A percentile compares a stretch with the other conserved stretches of the same genome.
phyloP scores from a whole-genome alignment of 257 asterid genomes.

The Fraxinus quadrangulata region DNA sequence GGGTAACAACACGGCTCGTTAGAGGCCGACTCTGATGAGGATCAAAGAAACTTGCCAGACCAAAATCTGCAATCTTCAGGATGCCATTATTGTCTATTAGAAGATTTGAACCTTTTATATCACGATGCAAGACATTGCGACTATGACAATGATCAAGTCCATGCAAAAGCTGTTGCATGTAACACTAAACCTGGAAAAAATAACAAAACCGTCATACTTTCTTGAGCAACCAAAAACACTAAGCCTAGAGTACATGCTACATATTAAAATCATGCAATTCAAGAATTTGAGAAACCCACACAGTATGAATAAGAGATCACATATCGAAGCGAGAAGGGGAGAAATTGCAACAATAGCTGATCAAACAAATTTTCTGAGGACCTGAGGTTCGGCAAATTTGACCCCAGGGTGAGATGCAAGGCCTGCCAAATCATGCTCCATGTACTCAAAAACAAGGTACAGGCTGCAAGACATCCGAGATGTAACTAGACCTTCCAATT shows the following conservation, averaged over 20 bases:
- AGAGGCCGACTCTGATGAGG: slow-evolving; percentile 73
- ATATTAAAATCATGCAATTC: neutral
- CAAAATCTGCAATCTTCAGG: slow-evolving; percentile 92
- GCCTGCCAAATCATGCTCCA: slow-evolving; percentile 97
- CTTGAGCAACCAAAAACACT: slow-evolving; percentile 15
- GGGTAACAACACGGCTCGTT: slow-evolving; percentile 94
- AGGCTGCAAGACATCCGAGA: slow-evolving; percentile 95
- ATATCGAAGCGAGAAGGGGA: too few relatives aligned
- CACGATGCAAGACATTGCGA: slow-evolving; percentile 84
- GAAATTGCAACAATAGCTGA: neutral
- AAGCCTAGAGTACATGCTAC: neutral
- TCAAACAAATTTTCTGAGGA: slow-evolving; percentile 26
- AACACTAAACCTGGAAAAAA: slow-evolving; percentile 75
- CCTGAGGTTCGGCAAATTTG: slow-evolving; percentile 90
- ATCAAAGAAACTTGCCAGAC: slow-evolving; percentile 82
- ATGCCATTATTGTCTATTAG: slow-evolving; percentile 81
- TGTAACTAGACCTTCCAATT: slow-evolving; percentile 90
- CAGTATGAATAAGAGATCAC: too few relatives aligned
- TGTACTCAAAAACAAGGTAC: slow-evolving; percentile 89
- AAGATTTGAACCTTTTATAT: slow-evolving; percentile 94
- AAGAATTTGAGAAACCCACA: neutral
- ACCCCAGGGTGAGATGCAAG: slow-evolving; percentile 84
- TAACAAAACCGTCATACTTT: slow-evolving; percentile 4
- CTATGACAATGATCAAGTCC: slow-evolving; percentile 94
- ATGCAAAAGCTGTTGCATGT: slow-evolving; percentile 76